Percentiles rank a stretch among this genome's conserved stretches.
phyloP scores from a whole-genome alignment of 106 monocot genomes.

The Apostasia ramifera region DNA sequence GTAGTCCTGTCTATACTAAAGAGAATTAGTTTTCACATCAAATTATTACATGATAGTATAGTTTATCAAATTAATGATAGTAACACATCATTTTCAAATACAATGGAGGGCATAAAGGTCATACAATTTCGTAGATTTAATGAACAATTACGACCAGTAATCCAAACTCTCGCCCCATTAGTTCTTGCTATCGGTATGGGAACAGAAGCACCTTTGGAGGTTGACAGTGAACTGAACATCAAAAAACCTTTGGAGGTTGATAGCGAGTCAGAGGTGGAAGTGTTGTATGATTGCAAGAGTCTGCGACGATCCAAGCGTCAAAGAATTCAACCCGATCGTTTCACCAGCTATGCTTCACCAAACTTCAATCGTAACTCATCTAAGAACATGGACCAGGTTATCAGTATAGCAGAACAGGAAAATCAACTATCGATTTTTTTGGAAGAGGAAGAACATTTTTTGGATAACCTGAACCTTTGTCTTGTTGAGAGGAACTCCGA shows the following conservation, averaged over 20 bases:
- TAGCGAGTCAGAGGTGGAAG: constrained; percentile 32
- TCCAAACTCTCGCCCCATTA: constrained; percentile 9
- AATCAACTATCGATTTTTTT: constrained; percentile 2
- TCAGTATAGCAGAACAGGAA: constrained; percentile 3
- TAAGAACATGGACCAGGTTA: constrained; percentile 3
- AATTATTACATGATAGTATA: constrained; percentile 32
- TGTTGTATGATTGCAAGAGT: constrained; percentile 30
- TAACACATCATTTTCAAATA: not conserved
- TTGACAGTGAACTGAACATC: not conserved
- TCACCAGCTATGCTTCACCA: constrained; percentile 32
- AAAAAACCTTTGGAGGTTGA: not conserved
- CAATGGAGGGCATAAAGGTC: constrained; percentile 17
- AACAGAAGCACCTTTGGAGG: not conserved
- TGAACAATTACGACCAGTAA: constrained; percentile 22
- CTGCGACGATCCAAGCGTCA: constrained; percentile 57
- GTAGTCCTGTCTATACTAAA: constrained; percentile 38
- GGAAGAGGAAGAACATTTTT: constrained; percentile 10
- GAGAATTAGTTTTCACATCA: constrained; percentile 36
- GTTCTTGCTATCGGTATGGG: constrained; percentile 1
- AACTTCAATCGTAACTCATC: constrained; percentile 16
- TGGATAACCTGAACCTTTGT: constrained; percentile 5
- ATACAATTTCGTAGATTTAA: constrained; percentile 21
- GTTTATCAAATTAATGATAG: constrained; percentile 29
- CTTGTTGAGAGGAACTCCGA: constrained; percentile 1
- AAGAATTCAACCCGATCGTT: constrained; percentile 38